Evolutionary conservation across 352 stramenopile genomes (phyloP), one percentile per base, ranked within the genome.

Genomic region (Globisporangium canariense): DNA sequence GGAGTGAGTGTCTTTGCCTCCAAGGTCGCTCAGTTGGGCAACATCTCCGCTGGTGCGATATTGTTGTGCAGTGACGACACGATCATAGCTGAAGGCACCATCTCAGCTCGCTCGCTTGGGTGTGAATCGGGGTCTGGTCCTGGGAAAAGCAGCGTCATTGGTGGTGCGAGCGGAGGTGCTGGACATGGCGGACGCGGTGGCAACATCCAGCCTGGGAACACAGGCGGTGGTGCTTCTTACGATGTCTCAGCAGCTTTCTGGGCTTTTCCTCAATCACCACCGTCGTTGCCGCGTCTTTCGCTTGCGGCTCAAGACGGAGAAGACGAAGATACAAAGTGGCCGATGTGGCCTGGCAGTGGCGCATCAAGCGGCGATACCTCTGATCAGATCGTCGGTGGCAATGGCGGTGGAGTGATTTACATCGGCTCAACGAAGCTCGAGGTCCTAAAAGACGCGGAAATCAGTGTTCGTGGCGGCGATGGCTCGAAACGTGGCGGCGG

Each of bases 321-420:
- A 13, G 10, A 8, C n/a, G 34, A 46, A 25, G 38, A 64, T 25
- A 18, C 34, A 22, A 66, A 62, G 8, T 91, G 82, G 82, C 82
- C 82, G 6, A 75, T 76, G 64, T 91, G 82, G 82, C 82, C 82
- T 14, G 82, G 82, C 58, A 91, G 82, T 62, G 81, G 80, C 52
- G 82, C 82, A 25, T 59, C 67, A 28, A 87, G 73, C 61, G 77
- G 77, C 25, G 79, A 88, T 36, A 79, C 65, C 5, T 71, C 78
- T 1, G 77, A 78, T 43, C 71, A 75, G 18, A 65, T 91, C n/a
- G 76, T 68, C 53, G 87, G 84, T 14, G 87, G 85, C 2, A 82
- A 69, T 58, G 87, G 87, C 8, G 87, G 87, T 46, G 87, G 87
- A 13, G 62, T 95, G 11, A 75, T 95, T 28, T 87, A 92, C 68